Percentiles rank a stretch among this genome's conserved stretches.
These are phyloP conservation scores for Cutaneotrichosporon sp. DNA, from an alignment of 1,284 basidiomycete species.

Conservation along the genomic window DNA sequence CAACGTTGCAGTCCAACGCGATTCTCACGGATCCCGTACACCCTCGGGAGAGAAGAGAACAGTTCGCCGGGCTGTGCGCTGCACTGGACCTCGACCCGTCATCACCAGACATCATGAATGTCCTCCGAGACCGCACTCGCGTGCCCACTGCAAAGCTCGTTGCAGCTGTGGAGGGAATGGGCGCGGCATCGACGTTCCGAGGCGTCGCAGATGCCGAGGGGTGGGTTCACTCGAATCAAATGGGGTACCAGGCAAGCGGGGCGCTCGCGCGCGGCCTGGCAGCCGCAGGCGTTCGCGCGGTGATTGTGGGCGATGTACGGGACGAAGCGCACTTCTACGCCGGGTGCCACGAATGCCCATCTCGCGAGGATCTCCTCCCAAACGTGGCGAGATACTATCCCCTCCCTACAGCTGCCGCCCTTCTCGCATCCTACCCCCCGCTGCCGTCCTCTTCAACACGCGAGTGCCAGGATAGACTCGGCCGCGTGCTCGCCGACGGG, in stretches of 20 bases:
- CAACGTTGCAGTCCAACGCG: constrained; percentile 65
- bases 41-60: constrained; percentile 56
- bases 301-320: constrained; percentile 62
- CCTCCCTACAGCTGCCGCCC: constrained; percentile 49
- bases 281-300: constrained; percentile 58
- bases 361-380: constrained; percentile 53
- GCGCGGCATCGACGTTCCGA: constrained; percentile 60
- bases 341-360: constrained; percentile 57
- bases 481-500: constrained; percentile 56
- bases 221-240: constrained; percentile 53
- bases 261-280: constrained; percentile 56
- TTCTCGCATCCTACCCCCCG: constrained; percentile 52
- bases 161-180: constrained; percentile 53
- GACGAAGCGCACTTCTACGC: constrained; percentile 65
- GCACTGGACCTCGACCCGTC: constrained; percentile 57
- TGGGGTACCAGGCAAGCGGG: constrained; percentile 65
- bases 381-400: constrained; percentile 64
- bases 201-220: constrained; percentile 61
- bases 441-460: too few species aligned
- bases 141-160: constrained; percentile 56
- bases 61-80: constrained; percentile 60
- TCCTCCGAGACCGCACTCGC: constrained; percentile 54
- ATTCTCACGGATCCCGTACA: constrained; percentile 55
- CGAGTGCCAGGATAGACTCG: constrained; percentile 54
- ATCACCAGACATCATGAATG: constrained; percentile 52